Base-by-base conservation (phyloP, 75 land plant genomes). In the Gnetum montanum region DNA sequence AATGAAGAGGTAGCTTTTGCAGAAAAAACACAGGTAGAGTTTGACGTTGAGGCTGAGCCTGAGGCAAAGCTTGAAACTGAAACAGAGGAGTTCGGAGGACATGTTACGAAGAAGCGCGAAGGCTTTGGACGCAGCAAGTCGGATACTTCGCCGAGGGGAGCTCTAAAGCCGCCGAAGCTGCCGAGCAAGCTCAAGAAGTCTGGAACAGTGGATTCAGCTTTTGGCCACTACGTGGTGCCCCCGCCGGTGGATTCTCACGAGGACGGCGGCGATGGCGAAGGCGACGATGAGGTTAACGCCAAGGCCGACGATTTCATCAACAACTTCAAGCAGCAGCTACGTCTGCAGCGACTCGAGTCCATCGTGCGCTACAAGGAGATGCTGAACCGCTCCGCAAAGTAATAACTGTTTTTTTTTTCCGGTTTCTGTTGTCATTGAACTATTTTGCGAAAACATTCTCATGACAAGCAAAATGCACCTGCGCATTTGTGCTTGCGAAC, bases 281-380 rank as follows among this genome's bases (percentile, higher is more conserved):
- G 13, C 6, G 53, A 18, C 6, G 50, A 54, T 2, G 81, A 62
- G 54, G 88, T 84, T 27, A 78, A 84, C 31, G 74, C 80, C 3
- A 73, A 69, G 62, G 88, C 88, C 8, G 84, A 80, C 31, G 88
- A 76, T 34, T 84, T 84, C 70, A 84, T 84, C 59, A 77, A 73
- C 75, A 59, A 63, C 58, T 84, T 84, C 63, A 63, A 62, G 70
- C 70, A 80, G 47, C 80, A 80, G 78, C 50, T 84, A 58, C 67
- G 72, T 81, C 44, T 84, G 24, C 84, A 80, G 70, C 62, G 81
- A 49, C 31, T 84, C 34, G 78, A 84, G 31, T 84, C 88, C 13
- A 53, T 80, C 24, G 19, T 73, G 24, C 54, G 84, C 50, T 70
- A 73, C 59, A 67, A 66, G 72, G 85, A 77, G n/a, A 66, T 63